These are phyloP conservation scores for Cucumis sativus DNA, from an alignment of 306 rosid species.

Conservation along the genomic window DNA sequence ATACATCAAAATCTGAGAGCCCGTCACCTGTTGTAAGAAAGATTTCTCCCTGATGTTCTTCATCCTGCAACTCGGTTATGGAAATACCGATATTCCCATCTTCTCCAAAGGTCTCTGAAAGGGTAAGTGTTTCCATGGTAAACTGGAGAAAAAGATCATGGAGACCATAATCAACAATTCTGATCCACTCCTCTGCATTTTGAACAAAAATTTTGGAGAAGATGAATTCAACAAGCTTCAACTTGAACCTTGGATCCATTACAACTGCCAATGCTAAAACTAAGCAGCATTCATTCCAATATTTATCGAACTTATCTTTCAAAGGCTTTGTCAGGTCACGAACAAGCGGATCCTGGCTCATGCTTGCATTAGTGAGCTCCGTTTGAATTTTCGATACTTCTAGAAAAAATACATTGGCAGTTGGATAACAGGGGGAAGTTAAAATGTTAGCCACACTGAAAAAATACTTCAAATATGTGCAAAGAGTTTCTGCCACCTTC, in stretches of 20 bases:
- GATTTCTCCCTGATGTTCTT: conserved; percentile 35
- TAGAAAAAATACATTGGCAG: conserved; percentile 57
- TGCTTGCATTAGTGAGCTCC: conserved; percentile 48
- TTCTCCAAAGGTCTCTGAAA: conserved; percentile 29
- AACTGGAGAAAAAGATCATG: conserved; percentile 66
- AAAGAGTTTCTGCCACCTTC: conserved; percentile 56
- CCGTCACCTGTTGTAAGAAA: conserved; percentile 37
- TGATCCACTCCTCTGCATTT: conserved; percentile 59
- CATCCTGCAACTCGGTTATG: conserved; percentile 33
- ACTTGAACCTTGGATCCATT: conserved; percentile 86
- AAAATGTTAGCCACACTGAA: conserved; percentile 52
- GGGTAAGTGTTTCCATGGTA: conserved; percentile 36
- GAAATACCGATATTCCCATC: conserved; percentile 39
- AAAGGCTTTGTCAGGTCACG: conserved; percentile 50
- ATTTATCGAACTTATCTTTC: conserved; percentile 53
- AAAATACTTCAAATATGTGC: conserved; percentile 53
- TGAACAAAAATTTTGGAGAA: conserved; percentile 51
- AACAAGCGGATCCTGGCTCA: conserved; percentile 58
- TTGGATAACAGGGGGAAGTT: conserved; percentile 40
- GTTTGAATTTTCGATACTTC: conserved; percentile 57
- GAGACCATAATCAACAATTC: conserved; percentile 55
- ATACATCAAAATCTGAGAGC: conserved; percentile 56
- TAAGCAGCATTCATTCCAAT: conserved; percentile 76
- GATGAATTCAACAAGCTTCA: conserved; percentile 56
- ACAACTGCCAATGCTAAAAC: conserved; percentile 66